Conservation (phyloP, 768 basidiomycete genomes). For the Tulasnella sp. region DNA sequence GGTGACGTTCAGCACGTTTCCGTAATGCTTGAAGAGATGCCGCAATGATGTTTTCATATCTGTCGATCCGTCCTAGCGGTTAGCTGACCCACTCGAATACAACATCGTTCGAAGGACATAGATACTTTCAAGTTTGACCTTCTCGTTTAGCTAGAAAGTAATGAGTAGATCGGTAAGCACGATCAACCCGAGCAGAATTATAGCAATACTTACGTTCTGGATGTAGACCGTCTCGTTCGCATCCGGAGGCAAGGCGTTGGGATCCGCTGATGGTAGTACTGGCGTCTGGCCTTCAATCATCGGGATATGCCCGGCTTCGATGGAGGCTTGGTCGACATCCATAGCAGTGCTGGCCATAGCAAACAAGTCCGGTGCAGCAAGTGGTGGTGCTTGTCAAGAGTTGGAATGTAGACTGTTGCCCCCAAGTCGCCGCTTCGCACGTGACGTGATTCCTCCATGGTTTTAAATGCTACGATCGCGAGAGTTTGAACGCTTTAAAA, state of each 20-base stretch:
- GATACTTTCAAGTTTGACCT: conserved; percentile 49
- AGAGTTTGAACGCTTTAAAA: neutral
- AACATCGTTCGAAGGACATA: neutral
- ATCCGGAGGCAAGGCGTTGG: conserved; percentile 15
- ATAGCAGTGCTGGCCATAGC: neutral
- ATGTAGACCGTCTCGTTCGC: conserved; percentile 84
- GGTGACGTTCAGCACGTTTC: conserved; percentile 91
- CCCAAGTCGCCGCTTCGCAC: neutral
- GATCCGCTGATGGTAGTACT: neutral
- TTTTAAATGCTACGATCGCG: neutral
- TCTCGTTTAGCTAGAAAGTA: conserved; percentile 56
- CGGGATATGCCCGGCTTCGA: neutral
- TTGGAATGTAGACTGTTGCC: neutral
- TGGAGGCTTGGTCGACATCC: neutral
- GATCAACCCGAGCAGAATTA: neutral
- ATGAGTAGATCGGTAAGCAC: neutral
- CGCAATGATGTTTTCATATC: conserved; percentile 81
- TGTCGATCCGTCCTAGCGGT: conserved; percentile 13
- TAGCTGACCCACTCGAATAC: conserved; percentile 41
- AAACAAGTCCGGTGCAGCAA: conserved; percentile 29
- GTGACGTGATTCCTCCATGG: neutral
- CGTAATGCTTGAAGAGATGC: conserved; percentile 87
- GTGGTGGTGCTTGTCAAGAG: conserved; percentile 17
- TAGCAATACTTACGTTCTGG: conserved; percentile 46
- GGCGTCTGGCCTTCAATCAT: neutral